Evolutionary conservation across 1,284 basidiomycete species (phyloP).

Genomic region (Stereum hirsutum): DNA sequence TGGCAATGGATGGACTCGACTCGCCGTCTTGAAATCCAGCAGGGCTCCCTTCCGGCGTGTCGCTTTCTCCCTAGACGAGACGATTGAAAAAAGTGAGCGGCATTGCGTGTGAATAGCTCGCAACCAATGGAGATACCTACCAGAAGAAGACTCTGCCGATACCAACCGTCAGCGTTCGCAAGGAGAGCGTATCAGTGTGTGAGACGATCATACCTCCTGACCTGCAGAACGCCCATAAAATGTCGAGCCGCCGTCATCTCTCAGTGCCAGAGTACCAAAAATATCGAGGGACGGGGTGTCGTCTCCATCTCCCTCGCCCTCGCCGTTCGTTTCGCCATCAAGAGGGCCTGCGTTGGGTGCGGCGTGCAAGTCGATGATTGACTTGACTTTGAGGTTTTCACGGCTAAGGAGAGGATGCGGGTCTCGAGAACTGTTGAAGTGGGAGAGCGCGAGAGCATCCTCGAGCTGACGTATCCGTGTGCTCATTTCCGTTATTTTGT

Average conservation of each 20-base stretch:
- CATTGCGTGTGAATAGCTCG: neutral
- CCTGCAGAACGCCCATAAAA: slow-evolving; percentile 61
- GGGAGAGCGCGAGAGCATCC: slow-evolving; percentile 56
- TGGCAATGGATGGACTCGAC: neutral
- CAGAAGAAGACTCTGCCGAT: slow-evolving; percentile 20
- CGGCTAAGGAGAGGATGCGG: slow-evolving; percentile 53
- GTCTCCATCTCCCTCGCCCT: slow-evolving; percentile 22
- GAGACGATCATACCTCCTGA: slow-evolving; percentile 32
- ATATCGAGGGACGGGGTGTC: slow-evolving; percentile 36
- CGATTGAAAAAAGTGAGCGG: neutral
- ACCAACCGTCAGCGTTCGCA: neutral
- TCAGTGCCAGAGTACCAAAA: slow-evolving; percentile 54
- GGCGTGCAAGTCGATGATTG: slow-evolving; percentile 51
- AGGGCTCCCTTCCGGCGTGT: neutral
- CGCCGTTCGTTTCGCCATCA: slow-evolving; percentile 13
- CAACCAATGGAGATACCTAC: slow-evolving; percentile 14
- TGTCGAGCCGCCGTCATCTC: slow-evolving; percentile 53
- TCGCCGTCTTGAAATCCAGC: neutral
- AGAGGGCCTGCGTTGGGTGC: slow-evolving; percentile 27
- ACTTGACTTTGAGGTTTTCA: slow-evolving; percentile 62
- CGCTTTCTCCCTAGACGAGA: slow-evolving; percentile 7
- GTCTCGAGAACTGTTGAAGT: slow-evolving; percentile 39
- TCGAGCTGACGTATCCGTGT: slow-evolving; percentile 71
- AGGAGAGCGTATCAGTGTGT: neutral
- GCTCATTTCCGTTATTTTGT: slow-evolving; percentile 64